These are phyloP conservation scores for Abrus precatorius DNA, from an alignment of 306 rosid species.

Conservation along the genomic window DNA sequence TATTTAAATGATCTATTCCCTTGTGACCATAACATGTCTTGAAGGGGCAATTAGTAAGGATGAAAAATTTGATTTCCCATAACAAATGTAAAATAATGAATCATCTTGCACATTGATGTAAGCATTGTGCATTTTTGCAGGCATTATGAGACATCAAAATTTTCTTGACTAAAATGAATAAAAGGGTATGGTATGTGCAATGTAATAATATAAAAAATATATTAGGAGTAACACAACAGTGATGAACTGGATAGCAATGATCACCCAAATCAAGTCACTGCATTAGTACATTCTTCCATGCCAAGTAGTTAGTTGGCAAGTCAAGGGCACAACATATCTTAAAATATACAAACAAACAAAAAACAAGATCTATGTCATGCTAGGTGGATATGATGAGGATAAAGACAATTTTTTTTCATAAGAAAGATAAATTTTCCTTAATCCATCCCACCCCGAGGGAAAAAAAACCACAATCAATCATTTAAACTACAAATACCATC, in stretches of 20 bases:
- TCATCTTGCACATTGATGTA: slow-evolving; percentile 1
- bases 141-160: slow-evolving; percentile 18
- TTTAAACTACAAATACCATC: not conserved
- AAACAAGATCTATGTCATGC: too few species aligned
- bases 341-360: not conserved
- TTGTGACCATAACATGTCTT: not conserved
- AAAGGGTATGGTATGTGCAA: slow-evolving; percentile 13
- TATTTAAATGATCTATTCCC: slow-evolving; percentile 24
- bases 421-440: not conserved
- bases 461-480: not conserved
- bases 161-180: slow-evolving; percentile 4
- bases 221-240: not conserved
- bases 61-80: not conserved
- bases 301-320: slow-evolving; percentile 21
- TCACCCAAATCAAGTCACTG: slow-evolving; percentile 21
- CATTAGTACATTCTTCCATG: slow-evolving; percentile 16
- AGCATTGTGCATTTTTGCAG: slow-evolving; percentile 3
- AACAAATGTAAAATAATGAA: slow-evolving; percentile 26
- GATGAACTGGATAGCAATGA: not conserved
- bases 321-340: not conserved
- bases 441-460: not conserved
- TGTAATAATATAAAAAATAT: not conserved
- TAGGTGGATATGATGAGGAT: too few species aligned
- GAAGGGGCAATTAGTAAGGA: not conserved
- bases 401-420: not conserved